These are phyloP conservation scores for Peniophora sp. DNA, from an alignment of 1,284 basidiomycete species.

Conservation along the genomic window DNA sequence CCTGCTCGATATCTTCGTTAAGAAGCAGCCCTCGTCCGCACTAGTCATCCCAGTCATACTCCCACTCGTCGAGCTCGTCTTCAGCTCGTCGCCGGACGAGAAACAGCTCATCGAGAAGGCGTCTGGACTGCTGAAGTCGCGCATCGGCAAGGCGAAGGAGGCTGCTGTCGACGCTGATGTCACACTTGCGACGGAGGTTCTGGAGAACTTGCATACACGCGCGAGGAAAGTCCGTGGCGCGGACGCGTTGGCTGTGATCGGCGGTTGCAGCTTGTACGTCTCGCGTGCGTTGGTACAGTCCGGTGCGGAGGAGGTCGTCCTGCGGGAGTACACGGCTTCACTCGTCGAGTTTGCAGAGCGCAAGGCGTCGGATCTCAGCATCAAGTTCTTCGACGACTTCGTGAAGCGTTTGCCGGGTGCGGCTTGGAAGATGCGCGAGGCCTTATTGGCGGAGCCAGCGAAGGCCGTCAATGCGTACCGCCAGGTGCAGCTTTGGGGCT, in stretches of 20 bases:
- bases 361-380: conserved; percentile 74
- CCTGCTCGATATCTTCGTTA: conserved; percentile 79
- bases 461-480: conserved; percentile 72
- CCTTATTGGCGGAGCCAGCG: conserved; percentile 45
- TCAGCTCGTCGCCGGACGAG: conserved; percentile 64
- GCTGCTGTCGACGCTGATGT: conserved; percentile 35
- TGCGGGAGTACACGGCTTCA: conserved; percentile 59
- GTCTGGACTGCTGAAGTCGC: conserved; percentile 65
- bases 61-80: conserved; percentile 72
- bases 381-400: conserved; percentile 76
- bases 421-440: conserved; percentile 63
- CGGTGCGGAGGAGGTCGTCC: conserved; percentile 33
- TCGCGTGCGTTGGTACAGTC: conserved; percentile 48
- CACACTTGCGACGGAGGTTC: conserved; percentile 35
- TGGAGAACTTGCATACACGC: conserved; percentile 67
- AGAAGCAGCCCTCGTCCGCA: conserved; percentile 65
- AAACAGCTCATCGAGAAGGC: conserved; percentile 84
- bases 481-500: conserved; percentile 65
- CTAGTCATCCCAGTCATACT: conserved; percentile 62
- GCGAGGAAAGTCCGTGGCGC: conserved; percentile 63
- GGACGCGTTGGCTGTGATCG: conserved; percentile 58
- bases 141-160: conserved; percentile 73
- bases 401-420: conserved; percentile 58
- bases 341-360: conserved; percentile 74
- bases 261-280: conserved; percentile 69